Evolutionary conservation across 371 early-diverging fungal species (phyloP).

Genomic region (Lichtheimia ramosa): DNA sequence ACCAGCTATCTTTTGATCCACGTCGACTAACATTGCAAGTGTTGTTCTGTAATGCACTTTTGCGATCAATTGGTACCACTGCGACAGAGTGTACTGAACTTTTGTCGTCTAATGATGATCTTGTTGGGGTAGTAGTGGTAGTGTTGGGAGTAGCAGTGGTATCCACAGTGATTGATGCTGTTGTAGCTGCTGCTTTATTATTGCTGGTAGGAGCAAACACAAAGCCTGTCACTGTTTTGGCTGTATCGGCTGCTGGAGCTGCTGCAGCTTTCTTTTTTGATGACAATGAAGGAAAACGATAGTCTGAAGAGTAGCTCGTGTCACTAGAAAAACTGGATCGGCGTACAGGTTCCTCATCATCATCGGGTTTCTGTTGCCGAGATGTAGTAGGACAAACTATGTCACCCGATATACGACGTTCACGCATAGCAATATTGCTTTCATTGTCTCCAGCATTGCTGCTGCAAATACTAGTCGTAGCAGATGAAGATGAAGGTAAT

Average conservation of each 20-base stretch:
- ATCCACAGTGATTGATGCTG: not conserved
- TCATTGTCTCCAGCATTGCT: not conserved
- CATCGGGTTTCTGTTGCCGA: not conserved
- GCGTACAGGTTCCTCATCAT: constrained; percentile 4
- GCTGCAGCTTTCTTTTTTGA: constrained; percentile 7
- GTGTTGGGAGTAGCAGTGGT: not conserved
- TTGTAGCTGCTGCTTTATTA: not conserved
- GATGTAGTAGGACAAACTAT: too few species aligned
- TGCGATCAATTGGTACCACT: constrained; percentile 7
- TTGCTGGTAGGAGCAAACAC: constrained; percentile 31
- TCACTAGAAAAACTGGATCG: constrained; percentile 10
- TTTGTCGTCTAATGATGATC: not conserved
- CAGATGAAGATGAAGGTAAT: not conserved
- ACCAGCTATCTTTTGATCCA: constrained; percentile 50
- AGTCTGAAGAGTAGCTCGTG: constrained; percentile 8
- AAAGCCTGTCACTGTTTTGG: constrained; percentile 20
- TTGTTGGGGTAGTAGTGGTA: not conserved
- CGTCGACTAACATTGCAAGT: constrained; percentile 17
- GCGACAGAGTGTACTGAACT: not conserved
- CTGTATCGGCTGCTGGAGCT: constrained; percentile 6
- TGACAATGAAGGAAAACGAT: constrained; percentile 11
- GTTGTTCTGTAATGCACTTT: constrained; percentile 5
- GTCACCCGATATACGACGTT: constrained; percentile 3
- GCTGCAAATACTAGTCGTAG: not conserved
- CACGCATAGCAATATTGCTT: constrained; percentile 2